These are phyloP conservation scores for Ophiosphaerella korrae DNA, from an alignment of 2,329 filamentous ascomycete genomes.

Conservation along the genomic window DNA sequence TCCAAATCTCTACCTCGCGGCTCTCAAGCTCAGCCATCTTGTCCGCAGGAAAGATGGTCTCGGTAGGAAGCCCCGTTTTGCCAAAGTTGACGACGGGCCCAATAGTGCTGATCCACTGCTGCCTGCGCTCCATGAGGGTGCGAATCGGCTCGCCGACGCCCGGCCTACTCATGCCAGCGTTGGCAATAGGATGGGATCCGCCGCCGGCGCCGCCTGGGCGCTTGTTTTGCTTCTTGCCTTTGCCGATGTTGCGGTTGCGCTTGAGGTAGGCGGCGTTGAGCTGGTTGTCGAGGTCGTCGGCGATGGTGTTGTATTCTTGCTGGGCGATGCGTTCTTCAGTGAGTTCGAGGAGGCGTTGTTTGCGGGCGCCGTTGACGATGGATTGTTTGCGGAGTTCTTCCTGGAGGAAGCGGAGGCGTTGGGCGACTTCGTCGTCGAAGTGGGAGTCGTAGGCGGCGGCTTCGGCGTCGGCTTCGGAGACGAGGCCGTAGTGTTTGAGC, in stretches of 20 bases:
- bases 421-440: slow-evolving; percentile 92
- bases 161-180: slow-evolving; percentile 39
- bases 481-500: slow-evolving; percentile 85
- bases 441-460: slow-evolving; percentile 83
- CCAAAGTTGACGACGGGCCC: slow-evolving; percentile 89
- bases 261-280: slow-evolving; percentile 96
- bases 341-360: slow-evolving; percentile 82
- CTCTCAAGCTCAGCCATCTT: slow-evolving; percentile 76
- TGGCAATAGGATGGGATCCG: slow-evolving; percentile 62
- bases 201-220: slow-evolving; percentile 75
- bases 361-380: slow-evolving; percentile 87
- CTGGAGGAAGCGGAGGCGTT: slow-evolving; percentile 84
- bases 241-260: slow-evolving; percentile 89
- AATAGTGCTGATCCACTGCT: slow-evolving; percentile 89
- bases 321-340: slow-evolving; percentile 92
- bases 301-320: slow-evolving; percentile 95
- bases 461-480: slow-evolving; percentile 71
- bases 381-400: slow-evolving; percentile 80
- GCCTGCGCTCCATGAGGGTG: slow-evolving; percentile 87
- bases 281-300: slow-evolving; percentile 93
- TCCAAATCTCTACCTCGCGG: slow-evolving; percentile 79
- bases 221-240: slow-evolving; percentile 87
- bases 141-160: slow-evolving; percentile 90
- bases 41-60: slow-evolving; percentile 76
- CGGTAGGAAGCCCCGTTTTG: slow-evolving; percentile 73